Percentiles rank a stretch among this genome's conserved stretches.
These are phyloP conservation scores for Xylogone sp. DNA, from an alignment of 2,329 filamentous ascomycete genomes.

Conservation along the genomic window DNA sequence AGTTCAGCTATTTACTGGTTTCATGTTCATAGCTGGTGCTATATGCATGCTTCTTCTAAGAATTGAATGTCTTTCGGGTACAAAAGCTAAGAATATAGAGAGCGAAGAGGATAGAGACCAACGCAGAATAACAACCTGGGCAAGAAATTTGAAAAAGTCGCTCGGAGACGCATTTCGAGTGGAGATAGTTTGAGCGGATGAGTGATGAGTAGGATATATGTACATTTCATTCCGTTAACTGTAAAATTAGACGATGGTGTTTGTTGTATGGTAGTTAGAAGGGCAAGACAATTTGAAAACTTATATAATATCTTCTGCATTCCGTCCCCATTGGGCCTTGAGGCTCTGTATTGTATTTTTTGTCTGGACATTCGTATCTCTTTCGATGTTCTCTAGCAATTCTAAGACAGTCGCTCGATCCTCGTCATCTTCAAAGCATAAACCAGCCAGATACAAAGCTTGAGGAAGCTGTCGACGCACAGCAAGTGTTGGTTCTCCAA, in stretches of 20 bases:
- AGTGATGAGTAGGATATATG: no score
- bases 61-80: neutral
- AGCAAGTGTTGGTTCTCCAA: neutral
- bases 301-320: neutral
- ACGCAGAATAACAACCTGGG: no score
- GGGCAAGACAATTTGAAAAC: neutral
- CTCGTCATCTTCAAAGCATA: neutral
- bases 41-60: slow-evolving; percentile 21
- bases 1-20: slow-evolving; percentile 16
- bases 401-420: neutral
- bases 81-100: neutral
- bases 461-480: neutral
- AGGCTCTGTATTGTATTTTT: neutral
- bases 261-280: no score
- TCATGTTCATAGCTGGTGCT: slow-evolving; percentile 54
- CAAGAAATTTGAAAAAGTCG: no score
- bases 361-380: neutral
- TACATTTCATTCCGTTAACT: no score
- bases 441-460: neutral
- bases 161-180: no score
- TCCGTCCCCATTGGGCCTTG: neutral
- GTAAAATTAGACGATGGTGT: no score
- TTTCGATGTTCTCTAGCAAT: neutral
- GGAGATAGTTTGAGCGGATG: no score
- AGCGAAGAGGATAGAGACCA: neutral